A percentile compares a stretch with the other conserved stretches of the same genome.
Evolutionary conservation across 345 rosid genomes (phyloP).

Genomic region (Eucalyptus regnans): DNA sequence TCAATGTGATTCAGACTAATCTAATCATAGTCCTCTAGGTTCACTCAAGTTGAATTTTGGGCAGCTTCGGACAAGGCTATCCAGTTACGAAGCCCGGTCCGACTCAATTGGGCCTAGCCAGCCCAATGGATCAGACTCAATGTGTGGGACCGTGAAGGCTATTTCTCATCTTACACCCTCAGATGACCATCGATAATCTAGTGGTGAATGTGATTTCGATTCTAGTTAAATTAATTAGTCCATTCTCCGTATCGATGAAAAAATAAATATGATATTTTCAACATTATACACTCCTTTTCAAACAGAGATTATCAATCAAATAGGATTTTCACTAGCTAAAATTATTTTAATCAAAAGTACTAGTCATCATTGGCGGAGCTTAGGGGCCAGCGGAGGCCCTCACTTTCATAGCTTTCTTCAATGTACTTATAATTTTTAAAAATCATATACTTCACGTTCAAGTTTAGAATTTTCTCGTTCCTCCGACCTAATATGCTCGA

Average conservation of each 20-base stretch:
- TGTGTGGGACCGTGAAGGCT: not conserved
- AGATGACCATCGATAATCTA: not conserved
- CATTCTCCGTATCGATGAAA: not conserved
- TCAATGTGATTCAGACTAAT: not conserved
- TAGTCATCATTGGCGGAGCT: not conserved
- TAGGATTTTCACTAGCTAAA: not conserved
- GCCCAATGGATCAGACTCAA: not conserved
- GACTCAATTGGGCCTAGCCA: not conserved
- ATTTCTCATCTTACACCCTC: not conserved
- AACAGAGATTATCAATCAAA: not conserved
- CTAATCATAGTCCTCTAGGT: not conserved
- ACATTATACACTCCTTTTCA: not conserved
- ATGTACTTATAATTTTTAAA: not conserved
- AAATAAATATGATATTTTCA: not conserved
- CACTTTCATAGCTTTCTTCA: not conserved
- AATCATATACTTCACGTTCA: not conserved
- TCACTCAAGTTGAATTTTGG: not conserved
- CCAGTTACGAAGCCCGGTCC: not conserved
- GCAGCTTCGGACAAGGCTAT: not conserved
- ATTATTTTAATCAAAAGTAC: not conserved
- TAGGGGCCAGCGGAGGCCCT: not conserved
- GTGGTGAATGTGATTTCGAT: not conserved
- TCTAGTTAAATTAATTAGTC: not conserved
- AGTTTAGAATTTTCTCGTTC: not conserved
- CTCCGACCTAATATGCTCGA: not conserved